These are phyloP conservation scores for Aphanomyces euteiches DNA, from an alignment of 352 stramenopile genomes.

Conservation along the genomic window DNA sequence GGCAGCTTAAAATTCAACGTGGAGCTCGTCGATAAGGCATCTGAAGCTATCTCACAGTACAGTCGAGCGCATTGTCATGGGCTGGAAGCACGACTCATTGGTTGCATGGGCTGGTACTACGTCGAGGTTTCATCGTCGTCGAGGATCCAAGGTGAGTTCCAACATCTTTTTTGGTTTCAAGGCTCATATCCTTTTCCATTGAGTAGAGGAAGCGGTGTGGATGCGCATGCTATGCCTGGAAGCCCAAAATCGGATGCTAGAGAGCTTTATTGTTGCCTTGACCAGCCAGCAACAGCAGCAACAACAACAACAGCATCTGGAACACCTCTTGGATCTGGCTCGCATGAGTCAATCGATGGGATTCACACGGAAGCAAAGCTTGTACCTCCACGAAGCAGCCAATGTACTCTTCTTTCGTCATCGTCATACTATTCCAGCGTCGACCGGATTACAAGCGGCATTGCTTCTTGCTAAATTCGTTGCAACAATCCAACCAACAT, in stretches of 20 bases:
- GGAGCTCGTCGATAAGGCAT: slow-evolving; percentile 75
- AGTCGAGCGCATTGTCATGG: slow-evolving; percentile 54
- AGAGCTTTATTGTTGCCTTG: slow-evolving; percentile 42
- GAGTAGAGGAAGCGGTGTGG: slow-evolving; percentile 55
- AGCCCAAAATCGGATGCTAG: slow-evolving; percentile 52
- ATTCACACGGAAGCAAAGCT: slow-evolving; percentile 29
- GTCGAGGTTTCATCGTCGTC: slow-evolving; percentile 39
- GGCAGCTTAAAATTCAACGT: slow-evolving; percentile 54
- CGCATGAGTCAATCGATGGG: slow-evolving; percentile 53
- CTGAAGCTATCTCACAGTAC: slow-evolving; percentile 66
- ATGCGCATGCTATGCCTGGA: slow-evolving; percentile 69
- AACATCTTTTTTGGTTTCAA: neutral
- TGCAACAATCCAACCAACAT: slow-evolving; percentile 33
- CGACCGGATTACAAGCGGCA: slow-evolving; percentile 56
- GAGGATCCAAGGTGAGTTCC: slow-evolving; percentile 4
- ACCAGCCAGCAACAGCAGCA: neutral
- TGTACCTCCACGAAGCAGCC: slow-evolving; percentile 71
- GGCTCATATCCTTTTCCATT: neutral
- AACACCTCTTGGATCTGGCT: slow-evolving; percentile 61
- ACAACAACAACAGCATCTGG: slow-evolving; percentile 10
- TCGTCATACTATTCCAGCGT: slow-evolving; percentile 22
- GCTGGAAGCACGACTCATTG: slow-evolving; percentile 67
- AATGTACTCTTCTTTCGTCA: slow-evolving; percentile 37
- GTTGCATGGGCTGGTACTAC: slow-evolving; percentile 74
- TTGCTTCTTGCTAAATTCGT: slow-evolving; percentile 45